Percentiles rank a stretch among this genome's conserved stretches.
phyloP scores from a whole-genome alignment of 2,329 filamentous ascomycete species.

The Ceratocystiopsis minuta region DNA sequence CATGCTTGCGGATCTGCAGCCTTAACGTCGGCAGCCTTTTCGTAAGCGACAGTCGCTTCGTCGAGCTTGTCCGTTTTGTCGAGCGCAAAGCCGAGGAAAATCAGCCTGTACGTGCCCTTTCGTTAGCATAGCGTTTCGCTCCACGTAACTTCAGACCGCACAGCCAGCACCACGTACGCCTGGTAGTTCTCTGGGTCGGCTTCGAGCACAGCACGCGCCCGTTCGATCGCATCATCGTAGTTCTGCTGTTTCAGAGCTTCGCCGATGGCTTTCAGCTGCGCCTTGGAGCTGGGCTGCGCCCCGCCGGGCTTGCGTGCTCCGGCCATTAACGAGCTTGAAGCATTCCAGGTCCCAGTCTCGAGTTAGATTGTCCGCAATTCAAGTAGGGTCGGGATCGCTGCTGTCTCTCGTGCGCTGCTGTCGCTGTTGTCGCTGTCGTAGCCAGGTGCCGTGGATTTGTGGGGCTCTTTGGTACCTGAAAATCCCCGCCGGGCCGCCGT shows the following conservation, averaged over 20 bases:
- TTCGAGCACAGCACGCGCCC: conserved; percentile 50
- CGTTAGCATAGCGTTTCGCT: background rate
- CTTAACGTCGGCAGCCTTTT: conserved; percentile 51
- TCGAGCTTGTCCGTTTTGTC: conserved; percentile 57
- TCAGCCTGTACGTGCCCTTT: conserved; percentile 21
- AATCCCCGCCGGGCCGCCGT: too few species aligned
- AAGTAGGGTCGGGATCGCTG: too few species aligned
- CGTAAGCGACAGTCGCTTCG: conserved; percentile 62
- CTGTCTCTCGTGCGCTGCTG: too few species aligned
- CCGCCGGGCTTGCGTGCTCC: conserved; percentile 9
- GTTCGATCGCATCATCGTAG: conserved; percentile 55
- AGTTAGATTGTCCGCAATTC: too few species aligned
- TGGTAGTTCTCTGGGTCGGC: conserved; percentile 68
- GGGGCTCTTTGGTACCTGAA: too few species aligned
- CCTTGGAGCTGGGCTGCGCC: conserved; percentile 42
- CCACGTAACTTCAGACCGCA: background rate
- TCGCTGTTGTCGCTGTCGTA: too few species aligned
- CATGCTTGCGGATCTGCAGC: conserved; percentile 67
- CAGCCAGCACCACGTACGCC: conserved; percentile 33
- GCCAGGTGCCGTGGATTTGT: too few species aligned
- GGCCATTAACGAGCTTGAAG: conserved; percentile 1
- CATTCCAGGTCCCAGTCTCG: too few species aligned
- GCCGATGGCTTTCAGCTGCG: conserved; percentile 64
- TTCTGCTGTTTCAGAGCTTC: conserved; percentile 61
- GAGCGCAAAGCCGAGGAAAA: conserved; percentile 75